Evolutionary conservation across 441 rosid genomes (phyloP).

Genomic region (Pelargonium cotyledonis): DNA sequence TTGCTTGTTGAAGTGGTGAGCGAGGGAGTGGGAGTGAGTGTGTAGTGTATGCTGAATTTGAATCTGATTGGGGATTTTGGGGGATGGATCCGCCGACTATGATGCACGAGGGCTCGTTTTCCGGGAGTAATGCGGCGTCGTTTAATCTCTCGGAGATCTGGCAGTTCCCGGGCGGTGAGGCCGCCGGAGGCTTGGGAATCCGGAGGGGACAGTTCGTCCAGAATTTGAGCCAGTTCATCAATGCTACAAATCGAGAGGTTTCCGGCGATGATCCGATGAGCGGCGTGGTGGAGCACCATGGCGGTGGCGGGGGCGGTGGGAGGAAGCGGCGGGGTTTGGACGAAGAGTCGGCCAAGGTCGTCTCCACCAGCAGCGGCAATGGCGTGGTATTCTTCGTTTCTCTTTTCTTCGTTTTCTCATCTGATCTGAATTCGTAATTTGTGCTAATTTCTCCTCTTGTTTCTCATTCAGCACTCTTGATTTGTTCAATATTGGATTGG

Average conservation of each 20-base stretch:
- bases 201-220: constrained; percentile 30
- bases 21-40: too few relatives aligned
- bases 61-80: constrained; percentile 10
- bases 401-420: not conserved
- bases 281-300: constrained; percentile 29
- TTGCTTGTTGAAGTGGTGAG: too few relatives aligned
- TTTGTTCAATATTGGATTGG: not conserved
- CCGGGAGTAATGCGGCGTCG: constrained; percentile 33
- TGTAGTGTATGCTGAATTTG: not conserved
- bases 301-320: constrained; percentile 27
- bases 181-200: constrained; percentile 21
- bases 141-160: constrained; percentile 73
- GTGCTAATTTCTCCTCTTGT: not conserved
- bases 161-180: constrained; percentile 49
- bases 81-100: constrained; percentile 67
- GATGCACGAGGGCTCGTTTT: constrained; percentile 24
- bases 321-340: constrained; percentile 48
- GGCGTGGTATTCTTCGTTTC: constrained; percentile 36
- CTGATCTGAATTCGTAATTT: constrained; percentile 13
- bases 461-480: not conserved
- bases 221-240: constrained; percentile 29
- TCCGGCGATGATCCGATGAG: constrained; percentile 34
- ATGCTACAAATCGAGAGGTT: constrained; percentile 28
- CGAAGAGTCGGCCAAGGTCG: constrained; percentile 39
- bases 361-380: constrained; percentile 44